Evolutionary conservation across 2,329 filamentous ascomycete genomes (phyloP), one percentile per base, ranked within the genome.

Genomic region (Botrytis deweyae): DNA sequence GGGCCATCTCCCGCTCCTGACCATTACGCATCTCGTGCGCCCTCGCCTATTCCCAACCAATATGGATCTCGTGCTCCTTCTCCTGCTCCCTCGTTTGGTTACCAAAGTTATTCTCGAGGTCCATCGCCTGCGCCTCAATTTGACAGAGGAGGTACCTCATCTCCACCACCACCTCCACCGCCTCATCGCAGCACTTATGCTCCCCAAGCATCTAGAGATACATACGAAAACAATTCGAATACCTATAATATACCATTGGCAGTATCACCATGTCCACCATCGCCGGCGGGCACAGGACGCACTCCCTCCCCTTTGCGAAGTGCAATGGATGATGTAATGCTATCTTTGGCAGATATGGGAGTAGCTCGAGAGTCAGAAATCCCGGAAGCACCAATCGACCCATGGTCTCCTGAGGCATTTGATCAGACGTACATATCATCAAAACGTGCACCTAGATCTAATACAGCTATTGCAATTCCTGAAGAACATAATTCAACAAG

Each of bases 241-340:
- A 84, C 83, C 14, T 86, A 88, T 73, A 84, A 87, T 72, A 90
- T 87, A 1, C 88, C 89, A 2, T 84, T 88, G 75, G 86, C 82
- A 76, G 85, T 86, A 10, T 93, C 92, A 1, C 91, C 92, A 0
- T 86, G 85, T 52, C 91, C 91, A 4, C 89, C 89, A 6, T 94
- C 93, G 8, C 90, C 92, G 2, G 89, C 87, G 64, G 85, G 85
- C 58, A 88, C 87, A 63, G 90, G 90, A 1, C 85, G 93, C 81
- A 99, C 96, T 0, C 96, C 96, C 1, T 98, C 96, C 3, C 96
- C 96, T 0, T 85, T 99, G 4, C 88, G 96, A 74, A 94, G 95
- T 82, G 96, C 96, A 1, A 99, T 99, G 94, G 95, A 98, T 80
- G 95, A 97, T 82, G 95, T 99, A 6, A 98, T 98, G 90, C 94